Conservation (phyloP, 2,329 filamentous ascomycete species). For the Neofusicoccum cordaticola region DNA sequence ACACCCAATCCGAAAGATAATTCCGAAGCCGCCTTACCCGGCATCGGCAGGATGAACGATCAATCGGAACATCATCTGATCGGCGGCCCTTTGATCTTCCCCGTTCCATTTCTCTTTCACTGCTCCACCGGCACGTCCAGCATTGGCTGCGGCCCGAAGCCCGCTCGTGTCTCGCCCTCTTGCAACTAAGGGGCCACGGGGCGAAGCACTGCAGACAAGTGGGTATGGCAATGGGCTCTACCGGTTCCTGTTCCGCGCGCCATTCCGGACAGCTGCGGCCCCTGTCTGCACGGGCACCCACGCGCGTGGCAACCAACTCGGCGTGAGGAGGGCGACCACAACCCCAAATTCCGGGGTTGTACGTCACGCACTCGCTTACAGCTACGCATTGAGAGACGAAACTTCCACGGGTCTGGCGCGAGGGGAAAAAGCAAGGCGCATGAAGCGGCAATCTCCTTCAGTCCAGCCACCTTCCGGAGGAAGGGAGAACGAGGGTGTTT, state of each 20-base stretch:
- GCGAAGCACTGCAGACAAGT: conserved; percentile 3
- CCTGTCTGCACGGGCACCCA: neutral
- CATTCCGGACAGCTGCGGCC: neutral
- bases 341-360: conserved; percentile 5
- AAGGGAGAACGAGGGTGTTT: neutral
- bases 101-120: neutral
- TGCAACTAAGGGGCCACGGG: neutral
- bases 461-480: conserved; percentile 1
- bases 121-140: neutral
- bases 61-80: conserved; percentile 15
- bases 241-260: neutral
- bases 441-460: conserved; percentile 9
- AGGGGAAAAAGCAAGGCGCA: conserved; percentile 1
- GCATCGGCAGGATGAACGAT: conserved; percentile 4
- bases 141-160: conserved; percentile 7
- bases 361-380: conserved; percentile 1
- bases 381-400: neutral
- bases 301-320: neutral
- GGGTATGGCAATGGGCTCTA: conserved; percentile 1
- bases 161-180: conserved; percentile 4
- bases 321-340: neutral
- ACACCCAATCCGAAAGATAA: conserved; percentile 4
- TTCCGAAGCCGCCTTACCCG: conserved; percentile 6
- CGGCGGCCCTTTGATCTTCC: conserved; percentile 13
- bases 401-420: neutral